Conservation (phyloP, 2,329 filamentous ascomycete species). For the Seiridium unicorne region DNA sequence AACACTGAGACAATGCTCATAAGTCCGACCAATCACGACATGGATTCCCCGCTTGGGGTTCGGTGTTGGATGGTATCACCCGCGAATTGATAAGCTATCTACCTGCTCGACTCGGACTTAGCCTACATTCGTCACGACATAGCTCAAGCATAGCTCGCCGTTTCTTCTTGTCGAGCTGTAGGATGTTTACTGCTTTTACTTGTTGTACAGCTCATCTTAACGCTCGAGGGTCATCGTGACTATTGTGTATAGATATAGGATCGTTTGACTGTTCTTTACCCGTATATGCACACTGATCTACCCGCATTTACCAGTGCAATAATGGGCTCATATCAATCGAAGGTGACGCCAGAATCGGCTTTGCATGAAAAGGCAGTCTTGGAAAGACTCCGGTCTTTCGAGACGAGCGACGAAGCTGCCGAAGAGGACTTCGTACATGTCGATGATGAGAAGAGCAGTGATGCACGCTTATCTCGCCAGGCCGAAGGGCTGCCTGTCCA, state of each 20-base stretch:
- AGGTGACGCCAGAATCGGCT: conserved; percentile 23
- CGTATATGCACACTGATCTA: neutral
- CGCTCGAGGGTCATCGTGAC: neutral
- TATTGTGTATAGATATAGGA: neutral
- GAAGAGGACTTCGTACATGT: conserved; percentile 52
- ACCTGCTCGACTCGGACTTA: neutral
- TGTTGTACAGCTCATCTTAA: neutral
- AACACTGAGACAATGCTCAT: neutral
- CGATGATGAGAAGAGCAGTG: conserved; percentile 37
- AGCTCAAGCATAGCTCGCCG: neutral
- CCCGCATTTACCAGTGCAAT: neutral
- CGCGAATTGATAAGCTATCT: neutral
- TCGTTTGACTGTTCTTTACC: neutral
- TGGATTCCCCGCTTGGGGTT: neutral
- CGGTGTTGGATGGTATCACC: neutral
- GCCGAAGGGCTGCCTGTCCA: conserved; percentile 49
- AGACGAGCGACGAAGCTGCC: conserved; percentile 36
- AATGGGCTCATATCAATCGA: conserved; percentile 48
- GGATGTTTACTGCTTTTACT: neutral
- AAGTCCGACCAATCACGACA: neutral
- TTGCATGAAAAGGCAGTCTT: conserved; percentile 42
- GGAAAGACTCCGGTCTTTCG: conserved; percentile 42
- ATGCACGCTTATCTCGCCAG: conserved; percentile 20
- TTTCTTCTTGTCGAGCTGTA: neutral
- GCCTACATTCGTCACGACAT: neutral